Base-by-base conservation (phyloP, 179 eudicot genomes). In the Gypsophila paniculata region DNA sequence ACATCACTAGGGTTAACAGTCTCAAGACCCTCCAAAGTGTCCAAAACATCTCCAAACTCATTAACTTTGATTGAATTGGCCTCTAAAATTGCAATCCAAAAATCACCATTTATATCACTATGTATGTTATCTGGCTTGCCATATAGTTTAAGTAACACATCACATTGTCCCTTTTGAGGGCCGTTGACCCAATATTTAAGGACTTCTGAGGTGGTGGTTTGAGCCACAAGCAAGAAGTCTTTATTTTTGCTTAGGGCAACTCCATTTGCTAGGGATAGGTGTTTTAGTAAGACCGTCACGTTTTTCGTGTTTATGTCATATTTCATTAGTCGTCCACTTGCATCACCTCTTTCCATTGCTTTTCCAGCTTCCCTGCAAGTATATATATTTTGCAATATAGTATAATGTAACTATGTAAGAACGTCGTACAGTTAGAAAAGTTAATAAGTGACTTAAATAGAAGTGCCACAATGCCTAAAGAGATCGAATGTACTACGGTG, bases 181-280 rank as follows among this genome's bases (percentile, higher is more conserved):
- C 67, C 72, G 0, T 9, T 48, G 6, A 77, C 34, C 77, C 77
- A 79, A 44, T 46, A 76, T 57, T 53, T 72, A 2, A 8, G 39
- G 0, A 72, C n/a, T 5, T 22, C 72, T 19, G 13, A 12, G 0
- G 74, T 15, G 3, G 64, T 62, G 1, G 69, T 79, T 73, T 79
- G 79, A 0, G 53, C 63, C 2, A 79, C 71, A 0, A 75, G 49
- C 9, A 79, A 11, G 13, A 72, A 79, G 13, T 73, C 61, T 36
- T 76, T 80, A 38, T 63, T 58, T 49, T 21, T 76, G 60, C 83
- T 80, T 23, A 79, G 53, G n/a, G 82, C 79, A 3, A 75, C 71
- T 11, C 79, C 75, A 22, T 80, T 80, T 0, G 80, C 77, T 49
- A 76, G 76, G 3, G 60, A 58, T 21, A 76, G 36, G 7, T n/a